Evolutionary conservation across 1,284 basidiomycete species (phyloP).

Genomic region (Peniophora sp.): DNA sequence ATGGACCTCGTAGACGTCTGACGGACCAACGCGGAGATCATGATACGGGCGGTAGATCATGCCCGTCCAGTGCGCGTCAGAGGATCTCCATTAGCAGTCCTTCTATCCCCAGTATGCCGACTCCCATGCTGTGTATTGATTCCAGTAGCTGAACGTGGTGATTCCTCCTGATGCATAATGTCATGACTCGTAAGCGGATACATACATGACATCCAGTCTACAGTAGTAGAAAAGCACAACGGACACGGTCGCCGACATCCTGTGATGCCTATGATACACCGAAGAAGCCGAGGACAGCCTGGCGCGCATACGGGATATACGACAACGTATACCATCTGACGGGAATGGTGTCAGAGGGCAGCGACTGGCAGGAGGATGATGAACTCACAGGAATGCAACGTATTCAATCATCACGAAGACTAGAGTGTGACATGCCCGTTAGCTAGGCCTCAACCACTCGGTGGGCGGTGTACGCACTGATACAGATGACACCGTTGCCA

Average conservation of each 20-base stretch:
- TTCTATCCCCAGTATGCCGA: no score
- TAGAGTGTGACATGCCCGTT: slow-evolving; percentile 10
- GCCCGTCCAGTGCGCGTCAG: no score
- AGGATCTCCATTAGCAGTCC: no score
- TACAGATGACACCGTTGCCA: slow-evolving; percentile 35
- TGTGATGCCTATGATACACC: slow-evolving; percentile 34
- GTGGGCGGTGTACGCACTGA: slow-evolving; percentile 26
- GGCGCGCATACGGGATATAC: slow-evolving; percentile 84
- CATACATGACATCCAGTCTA: neutral
- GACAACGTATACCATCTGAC: slow-evolving; percentile 70
- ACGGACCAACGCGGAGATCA: no score
- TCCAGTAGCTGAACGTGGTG: no score
- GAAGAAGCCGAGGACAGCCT: slow-evolving; percentile 58
- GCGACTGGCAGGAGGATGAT: slow-evolving; percentile 12
- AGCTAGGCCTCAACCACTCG: neutral
- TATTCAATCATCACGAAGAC: slow-evolving; percentile 10
- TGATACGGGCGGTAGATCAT: no score
- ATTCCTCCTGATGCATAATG: no score
- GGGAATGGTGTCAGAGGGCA: neutral
- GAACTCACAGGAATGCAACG: slow-evolving; percentile 34
- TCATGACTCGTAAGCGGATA: neutral
- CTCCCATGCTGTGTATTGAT: no score
- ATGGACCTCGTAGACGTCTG: no score
- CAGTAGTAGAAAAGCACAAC: neutral
- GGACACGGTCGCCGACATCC: neutral